Evolutionary conservation across 129 eudicot species (phyloP), one percentile per base, ranked within the genome.

Genomic region (carrot (Daucus carota)): DNA sequence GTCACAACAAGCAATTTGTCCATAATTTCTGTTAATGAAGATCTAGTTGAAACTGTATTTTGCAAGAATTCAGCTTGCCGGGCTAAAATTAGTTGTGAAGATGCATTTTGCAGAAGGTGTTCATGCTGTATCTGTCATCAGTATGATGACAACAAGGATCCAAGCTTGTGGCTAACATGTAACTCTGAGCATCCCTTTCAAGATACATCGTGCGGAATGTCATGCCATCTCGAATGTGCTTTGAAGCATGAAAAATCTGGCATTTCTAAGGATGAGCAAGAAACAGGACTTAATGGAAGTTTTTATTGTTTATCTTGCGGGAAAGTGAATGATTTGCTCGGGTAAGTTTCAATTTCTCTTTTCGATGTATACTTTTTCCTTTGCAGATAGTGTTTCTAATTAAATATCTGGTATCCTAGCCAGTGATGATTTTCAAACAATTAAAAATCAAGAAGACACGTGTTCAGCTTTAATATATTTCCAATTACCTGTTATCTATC

Each of bases 141-240:
- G 73, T 92, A 80, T 81, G 97, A 92, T 83, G 97, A 92, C 48
- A 92, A 92, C 74, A 92, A 92, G 87, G 97, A 92, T 74, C 97
- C 97, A 12, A 90, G 96, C 76, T 85, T 92, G 75, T 92, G 97
- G 97, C 77, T 92, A 73, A 83, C 84, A 42, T 92, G 97, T 74
- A 83, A 81, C 80, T 90, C 97, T 36, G 96, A 92, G 76, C 88
- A 89, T 62, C 97, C 97, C 2, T 90, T 89, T 85, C 80, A 50
- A 34, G 92, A 93, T 34, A 67, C 38, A 60, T 84, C 90, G 34
- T 92, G 97, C 77, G 91, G 96, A 42, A 80, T 86, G 88, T 90
- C 97, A 8, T 87, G 92, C 62, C 97, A 92, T 69, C 92, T 92
- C 63, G 96, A 92, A 69, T 92, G 97, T 83, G 91, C 92, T 29